Evolutionary conservation across 2,329 filamentous ascomycete species (phyloP).

Genomic region (Claviceps digitariae): DNA sequence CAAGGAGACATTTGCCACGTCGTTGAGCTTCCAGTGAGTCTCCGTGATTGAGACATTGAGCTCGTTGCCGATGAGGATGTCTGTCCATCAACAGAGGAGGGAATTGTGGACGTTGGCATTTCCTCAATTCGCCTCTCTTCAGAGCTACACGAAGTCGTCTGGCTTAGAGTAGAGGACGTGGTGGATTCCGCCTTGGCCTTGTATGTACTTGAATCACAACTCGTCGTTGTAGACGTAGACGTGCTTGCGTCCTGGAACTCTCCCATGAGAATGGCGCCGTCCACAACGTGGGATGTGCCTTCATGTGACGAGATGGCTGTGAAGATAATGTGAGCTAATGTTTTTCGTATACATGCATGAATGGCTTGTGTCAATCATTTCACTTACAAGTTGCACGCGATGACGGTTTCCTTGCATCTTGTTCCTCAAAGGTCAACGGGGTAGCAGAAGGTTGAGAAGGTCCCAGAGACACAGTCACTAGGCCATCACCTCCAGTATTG

Average conservation of each 20-base stretch:
- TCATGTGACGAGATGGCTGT: neutral
- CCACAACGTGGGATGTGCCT: neutral
- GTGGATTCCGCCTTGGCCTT: neutral
- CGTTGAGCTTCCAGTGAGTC: neutral
- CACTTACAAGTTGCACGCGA: neutral
- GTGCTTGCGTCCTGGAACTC: neutral
- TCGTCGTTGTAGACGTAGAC: neutral
- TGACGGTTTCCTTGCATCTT: neutral
- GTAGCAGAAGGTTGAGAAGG: slow-evolving; percentile 7
- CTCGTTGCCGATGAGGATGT: neutral
- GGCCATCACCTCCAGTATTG: slow-evolving; percentile 18
- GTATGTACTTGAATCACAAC: neutral
- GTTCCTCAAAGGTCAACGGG: slow-evolving; percentile 2
- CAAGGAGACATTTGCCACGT: neutral
- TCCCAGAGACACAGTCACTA: slow-evolving; percentile 16
- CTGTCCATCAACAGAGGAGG: neutral
- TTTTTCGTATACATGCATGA: neutral
- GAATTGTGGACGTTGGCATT: neutral
- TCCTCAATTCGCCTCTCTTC: neutral
- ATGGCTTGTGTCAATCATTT: neutral
- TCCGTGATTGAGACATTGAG: neutral
- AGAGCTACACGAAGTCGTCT: neutral
- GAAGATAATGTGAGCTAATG: neutral
- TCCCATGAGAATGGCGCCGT: neutral
- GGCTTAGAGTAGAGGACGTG: neutral